These are phyloP conservation scores for Candida adriatica DNA, from an alignment of 805 yeast genomes.

Conservation along the genomic window DNA sequence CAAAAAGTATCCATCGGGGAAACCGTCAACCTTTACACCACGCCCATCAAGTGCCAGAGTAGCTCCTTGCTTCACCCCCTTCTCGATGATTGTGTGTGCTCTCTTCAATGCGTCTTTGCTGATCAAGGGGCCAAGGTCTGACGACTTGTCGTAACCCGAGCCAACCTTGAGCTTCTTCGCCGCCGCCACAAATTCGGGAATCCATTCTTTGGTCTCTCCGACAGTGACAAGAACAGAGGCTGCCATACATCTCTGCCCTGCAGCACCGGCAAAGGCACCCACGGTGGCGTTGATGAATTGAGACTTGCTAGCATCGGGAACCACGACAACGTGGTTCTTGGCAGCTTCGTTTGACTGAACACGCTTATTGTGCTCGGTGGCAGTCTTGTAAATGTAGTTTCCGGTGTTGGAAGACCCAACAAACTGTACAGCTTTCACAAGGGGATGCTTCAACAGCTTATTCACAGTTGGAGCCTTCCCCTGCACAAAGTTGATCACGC, in stretches of 20 bases:
- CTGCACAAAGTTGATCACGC: slow-evolving; percentile 64
- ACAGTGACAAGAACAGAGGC: slow-evolving; percentile 67
- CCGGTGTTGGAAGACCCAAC: slow-evolving; percentile 77
- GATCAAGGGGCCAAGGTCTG: slow-evolving; percentile 68
- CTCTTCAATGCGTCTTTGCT: slow-evolving; percentile 47
- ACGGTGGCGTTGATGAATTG: slow-evolving; percentile 59
- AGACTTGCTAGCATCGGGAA: slow-evolving; percentile 63
- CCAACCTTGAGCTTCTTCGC: slow-evolving; percentile 53
- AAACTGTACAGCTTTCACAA: slow-evolving; percentile 67
- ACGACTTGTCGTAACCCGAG: slow-evolving; percentile 54
- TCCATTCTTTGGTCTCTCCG: slow-evolving; percentile 56
- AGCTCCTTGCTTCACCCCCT: slow-evolving; percentile 53
- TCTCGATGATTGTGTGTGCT: slow-evolving; percentile 46
- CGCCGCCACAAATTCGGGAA: slow-evolving; percentile 48
- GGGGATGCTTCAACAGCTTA: slow-evolving; percentile 59
- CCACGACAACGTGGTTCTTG: slow-evolving; percentile 64
- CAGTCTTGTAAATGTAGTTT: slow-evolving; percentile 60
- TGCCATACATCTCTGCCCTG: slow-evolving; percentile 83
- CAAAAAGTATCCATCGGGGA: slow-evolving; percentile 58
- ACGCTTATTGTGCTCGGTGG: slow-evolving; percentile 64
- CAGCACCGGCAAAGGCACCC: slow-evolving; percentile 80
- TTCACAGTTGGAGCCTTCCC: slow-evolving; percentile 69
- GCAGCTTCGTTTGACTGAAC: slow-evolving; percentile 77
- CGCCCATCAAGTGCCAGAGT: slow-evolving; percentile 59
- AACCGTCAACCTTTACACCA: slow-evolving; percentile 38